Base-by-base conservation (phyloP, 2,329 filamentous ascomycete species). In the Cytospora leucostoma region DNA sequence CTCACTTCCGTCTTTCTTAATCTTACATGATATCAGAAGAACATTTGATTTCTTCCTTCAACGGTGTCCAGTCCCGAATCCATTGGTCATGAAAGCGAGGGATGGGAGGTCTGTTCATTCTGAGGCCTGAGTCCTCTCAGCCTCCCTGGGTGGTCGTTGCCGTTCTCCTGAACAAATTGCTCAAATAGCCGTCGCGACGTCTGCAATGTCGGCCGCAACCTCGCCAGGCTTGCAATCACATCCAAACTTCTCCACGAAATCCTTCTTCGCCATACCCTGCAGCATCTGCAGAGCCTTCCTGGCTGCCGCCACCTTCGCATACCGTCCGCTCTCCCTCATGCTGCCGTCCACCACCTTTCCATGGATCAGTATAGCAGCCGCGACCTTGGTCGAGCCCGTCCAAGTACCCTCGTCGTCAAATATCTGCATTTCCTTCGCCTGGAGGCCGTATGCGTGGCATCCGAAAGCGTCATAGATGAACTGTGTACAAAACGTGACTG, bases 301-400 rank as follows among this genome's bases (percentile, higher is more conserved):
- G 13, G 89, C 88, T 0, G 85, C 89, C 13, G 80, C 80, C 5
- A 90, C 74, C 75, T 93, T 93, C 0, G 91, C 92, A 74, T 93
- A 90, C 54, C 90, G 82, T 0, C 84, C 84, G 57, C 87, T 92
- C 67, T 81, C 84, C 1, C 85, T 85, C 40, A 80, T 78, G 1
- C 81, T 84, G 66, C 86, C 80, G 1, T 86, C 84, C n/a, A 91
- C 75, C 11, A 93, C 83, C 50, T 82, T 74, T 13, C 86, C 84
- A 71, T 98, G 94, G 15, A 97, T 82, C 72, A 96, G 81, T 8
- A 97, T 82, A 32, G 86, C 92, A 7, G 89, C 90, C 0, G 91
- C 78, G 7, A 93, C 84, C 68, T 79, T 68, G 33, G 50, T 68
- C 83, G 74, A 44, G 2, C 61, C 69, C 0, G 68, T 69, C 59